phyloP scores from a whole-genome alignment of 106 monocot genomes.

The Amphibolis antarctica region DNA sequence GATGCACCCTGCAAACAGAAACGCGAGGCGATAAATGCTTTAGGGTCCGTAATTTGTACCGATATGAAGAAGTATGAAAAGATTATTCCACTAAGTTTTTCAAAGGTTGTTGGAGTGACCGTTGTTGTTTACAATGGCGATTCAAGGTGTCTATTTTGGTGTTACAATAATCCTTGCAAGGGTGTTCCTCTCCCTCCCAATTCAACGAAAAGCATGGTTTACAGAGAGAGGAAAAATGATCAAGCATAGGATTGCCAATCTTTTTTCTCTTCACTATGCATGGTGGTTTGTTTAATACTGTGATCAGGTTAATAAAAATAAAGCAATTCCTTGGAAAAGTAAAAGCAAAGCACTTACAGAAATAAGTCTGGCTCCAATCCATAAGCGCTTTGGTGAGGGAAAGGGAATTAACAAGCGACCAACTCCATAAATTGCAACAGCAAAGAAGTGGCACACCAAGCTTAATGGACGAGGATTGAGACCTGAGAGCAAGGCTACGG shows the following conservation, averaged over 20 bases:
- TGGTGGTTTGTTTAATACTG: neutral
- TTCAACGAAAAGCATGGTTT: too few species aligned
- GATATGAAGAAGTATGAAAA: too few species aligned
- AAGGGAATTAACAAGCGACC: conserved; percentile 71
- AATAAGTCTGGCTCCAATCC: conserved; percentile 67
- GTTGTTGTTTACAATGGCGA: too few species aligned
- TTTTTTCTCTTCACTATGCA: neutral
- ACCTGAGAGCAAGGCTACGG: conserved; percentile 65
- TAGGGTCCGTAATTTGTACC: neutral
- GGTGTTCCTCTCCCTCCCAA: too few species aligned
- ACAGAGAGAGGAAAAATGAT: neutral
- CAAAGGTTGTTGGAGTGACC: too few species aligned
- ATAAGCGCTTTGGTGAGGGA: conserved; percentile 63
- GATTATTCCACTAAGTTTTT: too few species aligned
- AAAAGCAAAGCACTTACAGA: conserved; percentile 33
- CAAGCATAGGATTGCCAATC: neutral
- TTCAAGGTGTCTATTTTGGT: too few species aligned
- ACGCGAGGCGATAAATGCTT: neutral
- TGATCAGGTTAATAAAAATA: neutral
- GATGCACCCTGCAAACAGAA: conserved; percentile 53
- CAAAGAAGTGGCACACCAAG: conserved; percentile 87
- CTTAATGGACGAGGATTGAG: conserved; percentile 69
- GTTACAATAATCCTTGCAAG: too few species aligned
- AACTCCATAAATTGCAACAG: conserved; percentile 83
- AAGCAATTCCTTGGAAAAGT: neutral